Evolutionary conservation across 1,284 basidiomycete genomes (phyloP), one percentile per base, ranked within the genome.

Genomic region (Ganoderma sinense): DNA sequence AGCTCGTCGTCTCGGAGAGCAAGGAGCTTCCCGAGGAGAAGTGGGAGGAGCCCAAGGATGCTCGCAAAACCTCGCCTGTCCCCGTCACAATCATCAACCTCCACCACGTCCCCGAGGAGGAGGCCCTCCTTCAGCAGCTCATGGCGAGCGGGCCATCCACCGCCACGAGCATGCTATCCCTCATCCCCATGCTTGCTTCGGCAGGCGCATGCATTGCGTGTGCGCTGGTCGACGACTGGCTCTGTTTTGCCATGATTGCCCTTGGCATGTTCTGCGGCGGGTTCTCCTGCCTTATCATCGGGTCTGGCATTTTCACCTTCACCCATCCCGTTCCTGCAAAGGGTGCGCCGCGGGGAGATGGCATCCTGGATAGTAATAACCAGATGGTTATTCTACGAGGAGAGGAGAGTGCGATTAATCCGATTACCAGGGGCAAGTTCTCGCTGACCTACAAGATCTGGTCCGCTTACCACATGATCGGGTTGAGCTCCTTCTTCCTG

Each of bases 341-440:
- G 2, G 71, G 67, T 0, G 65, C 69, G 1, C 73, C 73, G 2
- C 56, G 39, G 1, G 73, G 71, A 13, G 69, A 74, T 36, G 71
- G 73, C 16, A 58, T 71, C 1, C 40, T 73, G 56, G 56, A 66
- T 11, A 51, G 43, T 14, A 58, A 60, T 6, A 48, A 39, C 10
- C 64, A 70, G 36, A 48, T 74, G 4, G 63, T 74, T 33, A 60
- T 74, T 29, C 29, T 74, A 29, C 70, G 53, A 29, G 73, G 73
- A 2, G 8, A 33, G n/a, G 73, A 74, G 48, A 63, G 64, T 8
- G 71, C 71, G 1, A 69, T 72, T 26, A 74, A 69, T 45, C 36
- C 69, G n/a, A 58, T 74, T 43, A 74, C 73, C 23, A 62, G 71
- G 31, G 73, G 73, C 0, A 45, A 59, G 4, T 74, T 74, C 68